These are phyloP conservation scores for Colletotrichum paranaense DNA, from an alignment of 2,329 filamentous ascomycete species.

Conservation along the genomic window DNA sequence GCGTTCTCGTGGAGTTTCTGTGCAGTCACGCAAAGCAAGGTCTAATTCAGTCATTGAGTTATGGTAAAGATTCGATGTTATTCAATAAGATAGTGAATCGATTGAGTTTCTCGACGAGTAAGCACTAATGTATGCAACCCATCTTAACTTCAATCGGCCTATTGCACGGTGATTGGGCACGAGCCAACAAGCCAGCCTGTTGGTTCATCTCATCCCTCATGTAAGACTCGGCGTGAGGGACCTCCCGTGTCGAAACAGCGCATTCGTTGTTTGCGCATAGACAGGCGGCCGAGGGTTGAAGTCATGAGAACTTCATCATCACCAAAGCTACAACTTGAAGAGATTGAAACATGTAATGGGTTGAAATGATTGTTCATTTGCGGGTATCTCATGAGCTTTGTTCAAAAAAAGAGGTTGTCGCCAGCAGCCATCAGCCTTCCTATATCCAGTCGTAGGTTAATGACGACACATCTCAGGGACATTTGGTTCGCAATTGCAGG, in stretches of 20 bases:
- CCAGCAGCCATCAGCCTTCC: not conserved
- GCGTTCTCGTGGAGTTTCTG: not conserved
- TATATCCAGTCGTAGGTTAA: not conserved
- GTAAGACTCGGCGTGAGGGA: no score
- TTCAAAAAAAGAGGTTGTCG: not conserved
- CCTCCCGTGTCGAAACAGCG: no score
- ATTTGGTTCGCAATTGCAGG: not conserved
- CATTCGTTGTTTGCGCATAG: no score
- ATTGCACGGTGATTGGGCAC: not conserved
- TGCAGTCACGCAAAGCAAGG: not conserved
- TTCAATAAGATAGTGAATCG: not conserved
- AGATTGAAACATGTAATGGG: not conserved
- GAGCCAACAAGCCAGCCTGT: not conserved
- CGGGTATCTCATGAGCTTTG: slow-evolving; percentile 5
- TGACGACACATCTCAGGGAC: not conserved
- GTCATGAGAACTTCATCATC: not conserved
- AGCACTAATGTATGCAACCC: slow-evolving; percentile 18
- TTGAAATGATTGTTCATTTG: slow-evolving; percentile 4
- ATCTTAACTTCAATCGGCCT: no score
- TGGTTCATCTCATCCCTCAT: not conserved
- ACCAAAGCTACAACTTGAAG: not conserved
- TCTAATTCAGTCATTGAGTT: not conserved
- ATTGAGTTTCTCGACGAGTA: slow-evolving; percentile 13
- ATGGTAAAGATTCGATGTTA: not conserved
- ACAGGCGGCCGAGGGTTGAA: no score